Base-by-base conservation (phyloP, 2,329 filamentous ascomycete genomes). In the Lachnellula arida region DNA sequence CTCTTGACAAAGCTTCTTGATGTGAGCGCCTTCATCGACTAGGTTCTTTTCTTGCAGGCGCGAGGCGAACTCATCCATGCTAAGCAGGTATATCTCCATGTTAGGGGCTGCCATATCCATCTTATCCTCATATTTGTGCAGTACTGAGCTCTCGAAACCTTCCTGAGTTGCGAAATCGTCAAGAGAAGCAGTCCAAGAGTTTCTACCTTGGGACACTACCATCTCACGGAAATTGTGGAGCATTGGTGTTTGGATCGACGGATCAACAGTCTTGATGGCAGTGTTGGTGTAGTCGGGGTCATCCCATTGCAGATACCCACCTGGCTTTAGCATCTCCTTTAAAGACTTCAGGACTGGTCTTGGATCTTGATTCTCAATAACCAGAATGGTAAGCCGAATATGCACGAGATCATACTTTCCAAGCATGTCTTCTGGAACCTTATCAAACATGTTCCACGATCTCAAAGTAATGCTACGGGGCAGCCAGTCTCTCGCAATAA, bases 251-350 rank as follows among this genome's bases (percentile, higher is more conserved):
- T 47, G 32, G 7, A 53, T 14, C 3, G 19, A 9, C 19, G 51
- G 44, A 19, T 48, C 44, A 4, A 42, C 44, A 15, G 39, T 47
- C 8, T 47, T 53, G 43, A 42, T 44, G 11, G 15, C 15, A 32
- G 47, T 53, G 35, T 53, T 53, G 34, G 40, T 43, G 22, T 32
- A 53, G 23, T 54, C 46, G 3, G 49, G 35, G 5, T 54, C 52
- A 34, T 49, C 52, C 52, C 52, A 49, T 43, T 49, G 46, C 11
- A 54, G 46, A 35, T 44, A 49, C 4, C 52, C 46, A 6, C 37
- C 52, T 15, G 37, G 52, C n/a, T 54, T 54, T 7, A 54, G 37
- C 52, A 49, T 54, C 17, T 37, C 49, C 4, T 49, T 14, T 7
- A 54, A 23, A 3, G 42, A 49, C 2, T 23, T n/a, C 17, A 49